These are phyloP conservation scores for Leccinum incarnatum DNA, from an alignment of 768 basidiomycete species.

Conservation along the genomic window DNA sequence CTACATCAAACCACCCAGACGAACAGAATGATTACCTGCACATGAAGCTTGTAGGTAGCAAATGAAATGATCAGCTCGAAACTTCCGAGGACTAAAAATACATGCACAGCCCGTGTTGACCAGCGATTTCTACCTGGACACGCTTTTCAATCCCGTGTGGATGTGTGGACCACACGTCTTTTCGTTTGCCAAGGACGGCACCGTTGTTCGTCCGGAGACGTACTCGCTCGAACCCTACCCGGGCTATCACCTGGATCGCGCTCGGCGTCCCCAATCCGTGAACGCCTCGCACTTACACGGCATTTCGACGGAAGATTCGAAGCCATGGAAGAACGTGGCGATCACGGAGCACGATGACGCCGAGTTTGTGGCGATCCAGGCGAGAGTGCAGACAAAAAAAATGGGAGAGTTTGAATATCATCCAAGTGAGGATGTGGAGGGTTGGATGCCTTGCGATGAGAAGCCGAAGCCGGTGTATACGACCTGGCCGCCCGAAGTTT, in stretches of 20 bases:
- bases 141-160: conserved; percentile 10
- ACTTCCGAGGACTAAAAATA: background rate
- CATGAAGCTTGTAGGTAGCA: background rate
- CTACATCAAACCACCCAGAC: background rate
- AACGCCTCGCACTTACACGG: background rate
- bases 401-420: background rate
- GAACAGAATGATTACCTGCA: background rate
- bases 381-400: background rate
- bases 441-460: background rate
- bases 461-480: background rate
- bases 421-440: no score
- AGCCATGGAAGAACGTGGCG: conserved; percentile 21
- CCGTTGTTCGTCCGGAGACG: conserved; percentile 6
- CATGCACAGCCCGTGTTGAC: background rate
- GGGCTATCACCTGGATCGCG: background rate
- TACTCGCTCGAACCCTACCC: background rate
- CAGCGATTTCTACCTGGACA: conserved; percentile 48
- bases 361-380: conserved; percentile 2
- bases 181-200: no score
- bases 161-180: no score
- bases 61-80: no score
- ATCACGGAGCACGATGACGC: conserved; percentile 16
- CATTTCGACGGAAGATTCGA: background rate
- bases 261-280: background rate
- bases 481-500: conserved; percentile 8